Conservation (phyloP, 352 stramenopile species). For the Phytophthora fragariae region DNA sequence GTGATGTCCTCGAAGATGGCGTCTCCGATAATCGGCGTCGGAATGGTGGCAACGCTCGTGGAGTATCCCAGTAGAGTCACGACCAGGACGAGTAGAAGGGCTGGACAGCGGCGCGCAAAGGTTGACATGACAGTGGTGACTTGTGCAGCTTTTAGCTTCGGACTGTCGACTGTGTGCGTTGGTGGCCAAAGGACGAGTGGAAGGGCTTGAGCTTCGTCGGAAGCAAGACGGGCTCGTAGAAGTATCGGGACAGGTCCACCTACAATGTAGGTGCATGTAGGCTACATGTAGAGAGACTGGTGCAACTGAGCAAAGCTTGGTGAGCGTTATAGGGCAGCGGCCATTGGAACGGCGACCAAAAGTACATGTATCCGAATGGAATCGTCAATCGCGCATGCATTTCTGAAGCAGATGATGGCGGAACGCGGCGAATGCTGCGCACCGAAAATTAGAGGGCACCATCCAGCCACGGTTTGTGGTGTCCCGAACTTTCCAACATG, state of each 20-base stretch:
- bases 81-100: conserved; percentile 15
- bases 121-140: conserved; percentile 12
- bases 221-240: neutral
- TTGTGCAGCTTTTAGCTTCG: neutral
- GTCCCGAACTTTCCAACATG: conserved; percentile 10
- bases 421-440: neutral
- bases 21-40: conserved; percentile 29
- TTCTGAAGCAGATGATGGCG: neutral
- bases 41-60: conserved; percentile 18
- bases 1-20: conserved; percentile 34
- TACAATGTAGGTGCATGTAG: neutral
- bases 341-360: conserved; percentile 20
- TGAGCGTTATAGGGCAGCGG: conserved; percentile 26
- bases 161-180: neutral
- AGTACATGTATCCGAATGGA: conserved; percentile 11
- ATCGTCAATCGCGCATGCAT: conserved; percentile 18
- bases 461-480: neutral
- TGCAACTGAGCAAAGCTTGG: conserved; percentile 30
- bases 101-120: neutral
- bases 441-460: conserved; percentile 7
- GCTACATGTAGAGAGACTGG: neutral
- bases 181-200: conserved; percentile 37
- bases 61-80: conserved; percentile 19
- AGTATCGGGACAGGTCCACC: neutral
- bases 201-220: neutral